Evolutionary conservation across 129 eudicot species (phyloP), one percentile per base, ranked within the genome.

Genomic region (Mikania micrantha): DNA sequence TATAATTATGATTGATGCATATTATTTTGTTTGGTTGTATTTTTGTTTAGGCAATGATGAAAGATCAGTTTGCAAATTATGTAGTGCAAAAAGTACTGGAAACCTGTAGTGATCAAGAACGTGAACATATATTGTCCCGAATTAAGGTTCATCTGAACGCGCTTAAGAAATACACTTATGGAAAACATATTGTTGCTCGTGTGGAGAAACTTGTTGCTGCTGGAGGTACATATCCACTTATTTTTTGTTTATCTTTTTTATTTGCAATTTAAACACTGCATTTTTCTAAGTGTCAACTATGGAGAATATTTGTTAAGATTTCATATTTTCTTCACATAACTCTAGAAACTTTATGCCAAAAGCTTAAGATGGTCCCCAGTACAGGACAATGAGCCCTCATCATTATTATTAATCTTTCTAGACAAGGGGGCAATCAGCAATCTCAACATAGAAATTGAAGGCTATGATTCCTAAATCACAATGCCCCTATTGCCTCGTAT

Each of bases 171-270:
- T 93, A 93, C 85, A 93, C 98, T 21, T 93, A 88, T 9, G 98
- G 98, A 50, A 93, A 93, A 78, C 98, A 93, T 73, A 93, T 93
- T 25, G 98, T 93, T 44, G 95, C 98, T 50, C 96, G 98, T 63
- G 98, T 93, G 60, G 98, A 92, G 74, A 92, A 92, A 74, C 98
- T 92, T 72, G 87, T 92, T 70, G 86, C 98, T 68, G 98, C 96
- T 54, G 98, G 96, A 47, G 98, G 98, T 93, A 77, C 20, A 47
- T 48, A 21, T 12, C 22, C 22, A 41, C 39, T 13, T 42, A 19
- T 24, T 21, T 17, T 9, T 32, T n/a, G n/a, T n/a, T n/a, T n/a
- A n/a, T n/a, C n/a, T n/a, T n/a, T n/a, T n/a, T 25, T 35, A 36
- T 38, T 16, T 2, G 7, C 3, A 35, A 4, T 56, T 50, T 21